phyloP scores from a whole-genome alignment of 75 land plant genomes.

The Sequoiadendron giganteum region DNA sequence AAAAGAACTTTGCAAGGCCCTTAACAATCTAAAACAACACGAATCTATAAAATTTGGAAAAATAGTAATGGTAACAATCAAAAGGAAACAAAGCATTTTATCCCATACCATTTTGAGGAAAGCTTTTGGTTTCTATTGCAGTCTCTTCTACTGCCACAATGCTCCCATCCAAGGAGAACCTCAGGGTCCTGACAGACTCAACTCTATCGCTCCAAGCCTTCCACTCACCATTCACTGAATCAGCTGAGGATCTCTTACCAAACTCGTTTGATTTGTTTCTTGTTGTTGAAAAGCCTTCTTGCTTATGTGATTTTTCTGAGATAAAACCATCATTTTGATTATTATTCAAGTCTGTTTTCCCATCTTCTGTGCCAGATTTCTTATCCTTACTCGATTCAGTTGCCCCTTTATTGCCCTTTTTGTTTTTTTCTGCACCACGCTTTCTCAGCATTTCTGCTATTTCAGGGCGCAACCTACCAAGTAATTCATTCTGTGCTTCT shows the following conservation, averaged over 20 bases:
- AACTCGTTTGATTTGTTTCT: background rate
- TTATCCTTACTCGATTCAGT: background rate
- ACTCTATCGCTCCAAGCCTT: slow-evolving; percentile 81
- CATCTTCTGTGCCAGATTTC: background rate
- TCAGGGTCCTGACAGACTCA: slow-evolving; percentile 73
- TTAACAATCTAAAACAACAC: too few relatives aligned
- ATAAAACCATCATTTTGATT: background rate
- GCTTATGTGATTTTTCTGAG: background rate
- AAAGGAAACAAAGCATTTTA: background rate
- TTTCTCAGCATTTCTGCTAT: slow-evolving; percentile 64
- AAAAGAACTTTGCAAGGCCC: too few relatives aligned
- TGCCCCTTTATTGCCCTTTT: slow-evolving; percentile 15
- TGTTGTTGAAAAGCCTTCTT: slow-evolving; percentile 2
- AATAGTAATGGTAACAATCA: background rate
- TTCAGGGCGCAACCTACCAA: slow-evolving; percentile 62
- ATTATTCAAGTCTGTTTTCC: background rate
- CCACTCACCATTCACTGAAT: slow-evolving; percentile 25
- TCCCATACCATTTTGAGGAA: slow-evolving; percentile 8
- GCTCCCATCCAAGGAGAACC: slow-evolving; percentile 82
- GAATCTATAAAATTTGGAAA: background rate
- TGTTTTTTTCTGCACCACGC: slow-evolving; percentile 51
- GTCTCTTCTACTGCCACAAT: slow-evolving; percentile 24
- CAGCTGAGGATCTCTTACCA: background rate
- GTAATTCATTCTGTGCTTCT: slow-evolving; percentile 75
- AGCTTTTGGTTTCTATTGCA: slow-evolving; percentile 17